Evolutionary conservation across 1,284 basidiomycete species (phyloP).

Genomic region (Spongispora temasekensis): DNA sequence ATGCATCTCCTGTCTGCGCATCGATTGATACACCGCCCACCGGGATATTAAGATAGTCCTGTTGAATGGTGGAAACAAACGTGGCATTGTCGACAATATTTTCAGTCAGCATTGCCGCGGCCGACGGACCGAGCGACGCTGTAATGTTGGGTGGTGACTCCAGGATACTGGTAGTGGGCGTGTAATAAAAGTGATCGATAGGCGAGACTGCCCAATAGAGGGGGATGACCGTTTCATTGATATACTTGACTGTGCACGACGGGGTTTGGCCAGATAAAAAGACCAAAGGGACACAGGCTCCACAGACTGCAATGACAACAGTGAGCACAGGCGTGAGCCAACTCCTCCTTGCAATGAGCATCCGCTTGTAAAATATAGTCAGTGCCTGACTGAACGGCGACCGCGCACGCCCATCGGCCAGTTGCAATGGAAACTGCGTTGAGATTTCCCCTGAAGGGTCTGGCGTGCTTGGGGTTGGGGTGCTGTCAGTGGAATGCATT

Average conservation of each 20-base stretch:
- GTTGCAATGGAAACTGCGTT: constrained; percentile 32
- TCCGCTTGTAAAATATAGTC: constrained; percentile 74
- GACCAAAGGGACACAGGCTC: constrained; percentile 63
- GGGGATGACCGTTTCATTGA: constrained; percentile 39
- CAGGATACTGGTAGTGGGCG: constrained; percentile 33
- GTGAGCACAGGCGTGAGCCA: constrained; percentile 69
- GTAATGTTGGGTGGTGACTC: constrained; percentile 50
- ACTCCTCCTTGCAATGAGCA: constrained; percentile 62
- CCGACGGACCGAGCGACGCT: constrained; percentile 41
- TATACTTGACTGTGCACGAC: constrained; percentile 48
- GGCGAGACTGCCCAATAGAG: constrained; percentile 52
- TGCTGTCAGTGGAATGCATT: constrained; percentile 11
- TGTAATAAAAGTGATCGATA: constrained; percentile 27
- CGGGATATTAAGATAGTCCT: constrained; percentile 50
- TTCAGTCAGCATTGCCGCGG: constrained; percentile 35
- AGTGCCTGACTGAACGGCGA: constrained; percentile 59
- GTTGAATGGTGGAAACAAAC: constrained; percentile 52
- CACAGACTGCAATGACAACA: constrained; percentile 62
- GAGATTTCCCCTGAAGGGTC: constrained; percentile 44
- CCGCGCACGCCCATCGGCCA: constrained; percentile 52
- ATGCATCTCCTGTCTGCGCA: constrained; percentile 41
- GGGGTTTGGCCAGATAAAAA: constrained; percentile 56
- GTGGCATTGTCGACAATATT: constrained; percentile 52
- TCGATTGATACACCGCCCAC: constrained; percentile 66
- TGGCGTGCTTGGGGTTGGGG: constrained; percentile 18